Base-by-base conservation (phyloP, 1,284 basidiomycete species). In the Phlebopus sp. region DNA sequence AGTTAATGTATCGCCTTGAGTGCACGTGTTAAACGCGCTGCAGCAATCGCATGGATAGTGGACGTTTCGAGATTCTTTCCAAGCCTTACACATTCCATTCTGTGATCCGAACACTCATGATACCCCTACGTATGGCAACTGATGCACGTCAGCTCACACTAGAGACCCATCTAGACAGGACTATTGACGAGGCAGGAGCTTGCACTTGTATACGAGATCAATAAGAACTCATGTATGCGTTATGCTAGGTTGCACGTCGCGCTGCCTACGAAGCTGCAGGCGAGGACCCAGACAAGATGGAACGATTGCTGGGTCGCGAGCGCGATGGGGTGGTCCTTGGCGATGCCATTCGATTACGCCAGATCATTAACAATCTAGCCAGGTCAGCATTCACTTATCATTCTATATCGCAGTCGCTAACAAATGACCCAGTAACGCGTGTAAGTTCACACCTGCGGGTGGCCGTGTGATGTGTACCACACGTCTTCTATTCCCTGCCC, bases 51-150 rank as follows among this genome's bases (percentile, higher is more conserved):
- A 86, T 90, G 85, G 88, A 92, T 59, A 84, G 84, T 52, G 87
- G 87, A 3, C 78, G 79, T 27, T 90, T 92, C 58, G 86, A 90
- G 60, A 83, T 80, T 21, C 77, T 83, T 19, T 77, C 77, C 5
- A 78, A 76, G 76, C 90, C 91, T 3, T 93, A 92, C 69, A 74
- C 84, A 19, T 90, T 94, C 60, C 91, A 94, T 66, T 81, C 87
- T 58, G 82, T 87, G 36, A 85, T 95, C 71, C 81, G 82, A 15
- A 86, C 88, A 3, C 77, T 93, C 51, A 82, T 92, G 48, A 77
- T 90, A 4, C 86, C 89, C 2, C 74, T 94, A 34, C 78, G 81
- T 39, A 70, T 92, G 50, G 85, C 87, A 32, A 86, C 89, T 0
- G 76, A 90, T 50, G 83, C 86, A 23, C 77, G 86, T 14, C 77